Evolutionary conservation across 2,329 filamentous ascomycete species (phyloP).

Genomic region (Didymella keratinophila): DNA sequence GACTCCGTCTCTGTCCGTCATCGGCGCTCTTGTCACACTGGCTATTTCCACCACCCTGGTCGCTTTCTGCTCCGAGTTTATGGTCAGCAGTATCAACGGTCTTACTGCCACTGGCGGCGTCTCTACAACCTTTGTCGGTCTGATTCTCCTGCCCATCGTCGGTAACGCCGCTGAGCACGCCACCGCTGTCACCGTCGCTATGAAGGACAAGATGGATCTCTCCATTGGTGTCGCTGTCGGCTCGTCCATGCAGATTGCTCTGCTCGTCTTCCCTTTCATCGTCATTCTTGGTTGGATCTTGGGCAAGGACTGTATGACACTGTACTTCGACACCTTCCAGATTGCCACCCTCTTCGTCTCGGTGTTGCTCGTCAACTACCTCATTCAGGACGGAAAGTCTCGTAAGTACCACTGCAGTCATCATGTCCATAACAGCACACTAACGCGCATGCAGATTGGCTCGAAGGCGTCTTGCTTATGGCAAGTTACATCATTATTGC

Average conservation of each 20-base stretch:
- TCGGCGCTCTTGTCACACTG: conserved; percentile 76
- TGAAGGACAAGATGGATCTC: conserved; percentile 75
- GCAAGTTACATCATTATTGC: conserved; percentile 69
- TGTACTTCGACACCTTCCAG: conserved; percentile 89
- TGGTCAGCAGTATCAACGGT: conserved; percentile 67
- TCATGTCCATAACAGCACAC: background rate
- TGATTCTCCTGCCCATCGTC: conserved; percentile 71
- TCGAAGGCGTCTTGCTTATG: conserved; percentile 68
- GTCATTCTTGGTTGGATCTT: conserved; percentile 69
- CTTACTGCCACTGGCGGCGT: conserved; percentile 59
- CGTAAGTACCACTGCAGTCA: conserved; percentile 37
- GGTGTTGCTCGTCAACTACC: conserved; percentile 66
- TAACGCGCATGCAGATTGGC: conserved; percentile 55
- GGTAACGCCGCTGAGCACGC: conserved; percentile 73
- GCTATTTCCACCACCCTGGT: conserved; percentile 78
- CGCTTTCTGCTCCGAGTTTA: conserved; percentile 75
- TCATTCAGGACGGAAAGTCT: conserved; percentile 68
- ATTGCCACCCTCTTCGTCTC: conserved; percentile 70
- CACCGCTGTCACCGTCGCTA: conserved; percentile 67
- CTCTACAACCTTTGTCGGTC: conserved; percentile 67
- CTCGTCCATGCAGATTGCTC: conserved; percentile 70
- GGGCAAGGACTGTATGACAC: conserved; percentile 69
- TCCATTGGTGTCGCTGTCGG: conserved; percentile 72
- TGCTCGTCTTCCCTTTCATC: conserved; percentile 67
- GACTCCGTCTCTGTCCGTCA: conserved; percentile 77